Evolutionary conservation across 768 basidiomycete species (phyloP), one percentile per base, ranked within the genome.

Genomic region (Suillus decipiens): DNA sequence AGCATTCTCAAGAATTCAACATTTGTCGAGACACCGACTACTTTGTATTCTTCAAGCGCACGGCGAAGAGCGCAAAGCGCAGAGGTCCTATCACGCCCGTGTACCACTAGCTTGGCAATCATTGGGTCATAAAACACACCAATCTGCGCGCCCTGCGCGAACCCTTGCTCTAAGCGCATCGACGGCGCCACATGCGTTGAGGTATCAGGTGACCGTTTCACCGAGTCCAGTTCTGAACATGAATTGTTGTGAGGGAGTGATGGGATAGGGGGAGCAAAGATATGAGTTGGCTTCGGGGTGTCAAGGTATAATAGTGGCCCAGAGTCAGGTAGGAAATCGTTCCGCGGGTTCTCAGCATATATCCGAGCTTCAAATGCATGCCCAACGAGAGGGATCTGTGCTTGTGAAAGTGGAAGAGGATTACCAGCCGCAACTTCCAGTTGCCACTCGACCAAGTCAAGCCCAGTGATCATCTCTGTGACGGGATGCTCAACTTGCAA

Each of bases 391-490:
- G 92, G 93, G 61, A 98, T 90, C 17, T 87, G 78, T 0, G 84
- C 81, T 74, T 97, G 96, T 1, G 76, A 69, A 34, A 96, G 81
- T 11, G 93, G 92, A 34, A 98, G 82, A 0, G 87, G 82, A 73
- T 96, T 96, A 0, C 95, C 94, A 17, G 90, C 89, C 14, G 95
- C 95, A 42, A 96, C 90, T 80, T 93, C 89, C 24, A 97, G 80
- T 71, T 98, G 95, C 95, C 95, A 96, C 76, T 96, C 90, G 9
- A 98, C 95, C 5, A 98, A 86, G 70, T 98, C 95, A 31, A 95
- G 81, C 1, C 94, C 93, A 1, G 95, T 97, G 58, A 97, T 86
- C 89, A 96, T 96, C 76, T 96, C 95, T 0, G 95, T 95, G 34
- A 96, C 92, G 15, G 94, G 94, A 72, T 96, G 95, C 69, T 96